Conservation (phyloP, 2,329 filamentous ascomycete genomes). For the Xylaria sp. region DNA sequence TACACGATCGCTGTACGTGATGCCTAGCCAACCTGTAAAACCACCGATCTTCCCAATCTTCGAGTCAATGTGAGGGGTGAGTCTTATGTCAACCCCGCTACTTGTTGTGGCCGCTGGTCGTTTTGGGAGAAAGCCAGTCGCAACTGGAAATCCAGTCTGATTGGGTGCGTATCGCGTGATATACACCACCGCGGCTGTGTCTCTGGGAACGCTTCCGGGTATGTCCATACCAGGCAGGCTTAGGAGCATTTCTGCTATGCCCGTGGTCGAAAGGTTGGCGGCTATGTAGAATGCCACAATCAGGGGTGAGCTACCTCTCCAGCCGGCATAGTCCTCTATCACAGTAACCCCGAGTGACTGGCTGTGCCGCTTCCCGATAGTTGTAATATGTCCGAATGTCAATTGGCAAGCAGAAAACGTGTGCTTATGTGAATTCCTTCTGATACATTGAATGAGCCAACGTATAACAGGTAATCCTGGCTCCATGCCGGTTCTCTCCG, state of each 20-base stretch:
- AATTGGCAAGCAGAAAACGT: conserved; percentile 56
- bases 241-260: conserved; percentile 43
- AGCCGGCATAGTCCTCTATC: conserved; percentile 51
- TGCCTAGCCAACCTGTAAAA: conserved; percentile 24
- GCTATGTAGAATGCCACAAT: conserved; percentile 56
- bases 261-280: conserved; percentile 49
- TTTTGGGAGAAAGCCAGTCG: conserved; percentile 16
- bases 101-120: not conserved
- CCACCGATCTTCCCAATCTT: conserved; percentile 21
- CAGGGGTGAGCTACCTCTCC: conserved; percentile 53
- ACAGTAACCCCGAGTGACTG: conserved; percentile 51
- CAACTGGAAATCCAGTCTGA: conserved; percentile 24
- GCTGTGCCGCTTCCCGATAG: conserved; percentile 40
- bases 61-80: conserved; percentile 13
- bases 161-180: conserved; percentile 34
- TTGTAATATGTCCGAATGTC: conserved; percentile 53
- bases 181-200: conserved; percentile 37
- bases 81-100: not conserved
- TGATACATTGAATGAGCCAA: conserved; percentile 16
- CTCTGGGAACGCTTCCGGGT: conserved; percentile 49
- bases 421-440: not conserved
- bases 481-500: not conserved
- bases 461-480: conserved; percentile 24
- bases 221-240: conserved; percentile 43
- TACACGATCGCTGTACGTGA: conserved; percentile 14